Base-by-base conservation (phyloP, 805 yeast species). In the Kurtzmaniella cleridarum region DNA sequence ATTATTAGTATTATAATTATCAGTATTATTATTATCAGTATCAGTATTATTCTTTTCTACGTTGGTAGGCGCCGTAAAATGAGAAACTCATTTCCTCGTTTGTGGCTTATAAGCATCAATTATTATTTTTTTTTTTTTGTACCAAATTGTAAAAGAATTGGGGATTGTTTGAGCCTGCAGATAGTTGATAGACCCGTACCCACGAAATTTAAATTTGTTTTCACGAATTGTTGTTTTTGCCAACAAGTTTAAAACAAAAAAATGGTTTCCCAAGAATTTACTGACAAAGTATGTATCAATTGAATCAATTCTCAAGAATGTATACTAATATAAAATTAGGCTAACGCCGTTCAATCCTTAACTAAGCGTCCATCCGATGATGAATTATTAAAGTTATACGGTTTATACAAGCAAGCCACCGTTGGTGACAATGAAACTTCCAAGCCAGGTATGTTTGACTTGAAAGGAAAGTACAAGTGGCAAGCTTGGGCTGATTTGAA, bases 381-480 rank as follows among this genome's bases (percentile, higher is more conserved):
- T 55, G 97, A 91, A 62, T 72, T 90, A 58, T 75, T 91, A 57
- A 68, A 81, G 62, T 74, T 93, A 54, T 93, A 93, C 71, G 97
- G 91, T 35, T 75, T 93, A 54, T 93, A 75, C 83, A 93, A 93
- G 69, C 98, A 93, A 72, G 95, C 98, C 53, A 91, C 97, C 27
- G 84, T 82, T 41, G 98, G 98, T 49, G 98, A 93, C 76, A 88
- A 88, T 76, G 64, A 62, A 49, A 84, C 95, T 45, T 71, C 75
- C 40, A 86, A 87, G 71, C 98, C 98, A 39, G 93, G 96, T 47
- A 67, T 85, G 43, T 87, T 93, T 63, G 95, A 89, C 69, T 76
- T 93, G 70, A 88, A 84, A 71, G 97, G 91, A 51, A 89, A 95
- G 69, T 85, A 86, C 78, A 93, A 93, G 75, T 93, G 98, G 98